Evolutionary conservation across 139 green algal genomes (phyloP).

Genomic region (Axilococcus clingmanii): DNA sequence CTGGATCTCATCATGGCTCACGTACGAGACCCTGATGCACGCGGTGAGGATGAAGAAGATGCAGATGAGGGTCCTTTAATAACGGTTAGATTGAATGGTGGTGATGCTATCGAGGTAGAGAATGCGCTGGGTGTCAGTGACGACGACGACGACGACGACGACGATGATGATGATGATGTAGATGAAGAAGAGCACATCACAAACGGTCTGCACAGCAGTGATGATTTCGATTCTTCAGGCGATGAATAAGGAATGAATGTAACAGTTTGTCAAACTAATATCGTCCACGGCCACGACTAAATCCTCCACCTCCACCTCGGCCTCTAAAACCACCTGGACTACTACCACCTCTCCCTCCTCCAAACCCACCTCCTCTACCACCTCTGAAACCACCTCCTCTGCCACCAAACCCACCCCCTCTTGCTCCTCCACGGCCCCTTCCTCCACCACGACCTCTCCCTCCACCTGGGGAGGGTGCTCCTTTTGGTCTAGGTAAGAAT

Average conservation of each 20-base stretch:
- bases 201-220: not conserved
- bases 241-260: not conserved
- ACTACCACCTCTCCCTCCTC: slow-evolving; percentile 2
- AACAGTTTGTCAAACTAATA: slow-evolving; percentile 3
- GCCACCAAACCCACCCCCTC: not conserved
- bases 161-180: slow-evolving; percentile 2
- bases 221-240: not conserved
- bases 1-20: slow-evolving; percentile 45
- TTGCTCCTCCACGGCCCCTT: not conserved
- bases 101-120: slow-evolving; percentile 11
- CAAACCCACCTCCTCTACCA: slow-evolving; percentile 1
- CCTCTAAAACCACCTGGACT: slow-evolving; percentile 3
- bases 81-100: slow-evolving; percentile 1
- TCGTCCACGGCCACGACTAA: slow-evolving; percentile 10
- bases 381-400: not conserved
- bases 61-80: slow-evolving; percentile 3
- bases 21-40: not conserved
- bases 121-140: slow-evolving; percentile 1
- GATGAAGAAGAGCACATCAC: not conserved
- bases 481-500: slow-evolving; percentile 83
- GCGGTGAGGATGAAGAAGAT: not conserved
- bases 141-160: slow-evolving; percentile 3
- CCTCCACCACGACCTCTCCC: slow-evolving; percentile 15
- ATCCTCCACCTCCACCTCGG: slow-evolving; percentile 12
- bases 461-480: slow-evolving; percentile 14